Percentiles rank a stretch among this genome's conserved stretches.
phyloP scores from a whole-genome alignment of 768 basidiomycete genomes.

The Boletus pseudo-olivaceus region DNA sequence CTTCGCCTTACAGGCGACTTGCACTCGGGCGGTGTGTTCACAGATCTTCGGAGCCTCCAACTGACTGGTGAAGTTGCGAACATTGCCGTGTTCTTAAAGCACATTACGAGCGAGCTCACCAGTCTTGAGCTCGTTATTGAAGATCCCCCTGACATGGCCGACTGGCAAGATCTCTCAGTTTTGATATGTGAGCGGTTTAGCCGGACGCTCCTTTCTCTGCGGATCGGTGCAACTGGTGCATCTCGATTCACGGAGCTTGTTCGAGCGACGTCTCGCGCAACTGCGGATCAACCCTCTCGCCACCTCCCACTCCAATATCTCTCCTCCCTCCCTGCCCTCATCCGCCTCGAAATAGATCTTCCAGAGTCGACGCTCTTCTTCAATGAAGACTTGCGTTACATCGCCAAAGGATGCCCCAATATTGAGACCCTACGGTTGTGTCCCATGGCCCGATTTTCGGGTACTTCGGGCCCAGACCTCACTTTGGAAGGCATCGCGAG shows the following conservation, averaged over 20 bases:
- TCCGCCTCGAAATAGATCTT: constrained; percentile 72
- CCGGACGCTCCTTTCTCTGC: constrained; percentile 54
- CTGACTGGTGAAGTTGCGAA: constrained; percentile 69
- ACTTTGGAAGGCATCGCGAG: constrained; percentile 61
- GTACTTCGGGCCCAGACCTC: constrained; percentile 49
- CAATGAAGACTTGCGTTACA: constrained; percentile 52
- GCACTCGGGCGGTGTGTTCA: constrained; percentile 53
- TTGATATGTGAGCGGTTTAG: constrained; percentile 63
- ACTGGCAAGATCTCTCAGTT: constrained; percentile 71
- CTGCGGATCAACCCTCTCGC: constrained; percentile 50
- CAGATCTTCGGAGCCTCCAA: constrained; percentile 54
- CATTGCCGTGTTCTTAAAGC: constrained; percentile 68
- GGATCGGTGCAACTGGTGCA: constrained; percentile 61
- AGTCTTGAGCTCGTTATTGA: constrained; percentile 74
- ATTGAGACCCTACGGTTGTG: constrained; percentile 68
- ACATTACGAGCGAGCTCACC: constrained; percentile 61
- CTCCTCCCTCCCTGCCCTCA: constrained; percentile 48
- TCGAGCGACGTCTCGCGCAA: constrained; percentile 65
- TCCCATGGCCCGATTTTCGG: constrained; percentile 63
- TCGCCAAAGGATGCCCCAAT: constrained; percentile 62
- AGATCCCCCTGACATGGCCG: constrained; percentile 68
- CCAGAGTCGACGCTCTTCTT: constrained; percentile 71
- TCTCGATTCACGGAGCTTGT: constrained; percentile 81
- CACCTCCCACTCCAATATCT: constrained; percentile 62
- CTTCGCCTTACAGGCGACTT: constrained; percentile 62